Conservation (phyloP, 345 rosid species). For the Lenwebbia sp. region DNA sequence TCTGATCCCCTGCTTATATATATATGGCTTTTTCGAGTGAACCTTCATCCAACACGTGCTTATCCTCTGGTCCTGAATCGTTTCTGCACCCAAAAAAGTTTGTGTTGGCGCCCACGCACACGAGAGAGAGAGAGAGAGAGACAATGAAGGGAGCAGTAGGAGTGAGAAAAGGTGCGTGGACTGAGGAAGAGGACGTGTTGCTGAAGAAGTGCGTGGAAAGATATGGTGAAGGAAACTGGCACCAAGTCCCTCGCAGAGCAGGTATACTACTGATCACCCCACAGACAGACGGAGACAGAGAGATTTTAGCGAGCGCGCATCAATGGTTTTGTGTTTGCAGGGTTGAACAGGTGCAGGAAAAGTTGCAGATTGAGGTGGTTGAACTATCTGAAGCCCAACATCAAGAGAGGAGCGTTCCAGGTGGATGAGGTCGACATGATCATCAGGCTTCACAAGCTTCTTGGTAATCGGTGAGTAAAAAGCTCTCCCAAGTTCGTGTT, state of each 20-base stretch:
- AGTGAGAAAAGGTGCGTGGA: constrained; percentile 30
- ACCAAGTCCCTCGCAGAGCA: constrained; percentile 20
- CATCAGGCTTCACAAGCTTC: constrained; percentile 43
- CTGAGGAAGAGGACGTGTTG: constrained; percentile 28
- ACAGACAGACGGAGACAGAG: not conserved
- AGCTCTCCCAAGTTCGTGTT: not conserved
- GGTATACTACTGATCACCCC: constrained; percentile 8
- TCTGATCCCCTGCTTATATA: not conserved
- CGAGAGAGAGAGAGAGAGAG: not conserved
- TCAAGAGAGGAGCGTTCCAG: constrained; percentile 39
- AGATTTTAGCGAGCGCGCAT: not conserved
- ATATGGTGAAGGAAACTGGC: constrained; percentile 34
- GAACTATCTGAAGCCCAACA: constrained; percentile 46
- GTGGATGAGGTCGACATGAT: constrained; percentile 55
- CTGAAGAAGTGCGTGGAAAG: constrained; percentile 18
- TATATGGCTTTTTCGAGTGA: not conserved
- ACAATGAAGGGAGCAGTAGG: not conserved
- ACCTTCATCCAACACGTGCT: not conserved
- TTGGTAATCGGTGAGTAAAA: constrained; percentile 40
- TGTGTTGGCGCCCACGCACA: not conserved
- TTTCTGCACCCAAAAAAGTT: not conserved
- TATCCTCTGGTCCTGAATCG: not conserved
- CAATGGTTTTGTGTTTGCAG: constrained; percentile 6
- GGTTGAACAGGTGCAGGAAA: constrained; percentile 50
- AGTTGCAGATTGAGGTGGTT: constrained; percentile 61